Evolutionary conservation across 805 yeast genomes (phyloP).

Genomic region (Saturnispora galanensis): DNA sequence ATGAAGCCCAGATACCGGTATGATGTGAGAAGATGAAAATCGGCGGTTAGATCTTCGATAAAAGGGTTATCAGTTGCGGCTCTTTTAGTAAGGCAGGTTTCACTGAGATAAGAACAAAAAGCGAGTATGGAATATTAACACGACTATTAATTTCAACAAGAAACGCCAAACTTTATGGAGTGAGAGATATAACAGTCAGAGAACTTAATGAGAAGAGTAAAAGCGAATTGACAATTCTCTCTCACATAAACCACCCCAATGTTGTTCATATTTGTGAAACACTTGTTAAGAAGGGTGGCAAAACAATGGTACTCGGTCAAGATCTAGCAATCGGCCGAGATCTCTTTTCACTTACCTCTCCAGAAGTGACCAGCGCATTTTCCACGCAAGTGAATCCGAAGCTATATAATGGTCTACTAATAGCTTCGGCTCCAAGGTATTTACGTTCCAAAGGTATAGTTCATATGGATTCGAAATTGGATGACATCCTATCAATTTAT

Average conservation of each 20-base stretch:
- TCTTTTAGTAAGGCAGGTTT: constrained; percentile 46
- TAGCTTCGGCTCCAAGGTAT: constrained; percentile 45
- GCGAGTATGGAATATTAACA: constrained; percentile 1
- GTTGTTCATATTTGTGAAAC: constrained; percentile 74
- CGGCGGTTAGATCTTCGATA: constrained; percentile 5
- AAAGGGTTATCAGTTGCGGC: constrained; percentile 39
- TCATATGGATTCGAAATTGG: constrained; percentile 59
- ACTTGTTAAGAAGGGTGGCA: constrained; percentile 60
- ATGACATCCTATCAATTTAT: constrained; percentile 51
- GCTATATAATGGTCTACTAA: constrained; percentile 43
- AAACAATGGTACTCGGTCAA: constrained; percentile 80
- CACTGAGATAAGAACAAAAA: background rate
- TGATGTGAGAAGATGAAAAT: constrained; percentile 7
- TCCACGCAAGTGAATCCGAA: constrained; percentile 39
- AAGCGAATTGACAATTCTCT: constrained; percentile 18
- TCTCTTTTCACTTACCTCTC: constrained; percentile 85
- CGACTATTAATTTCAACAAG: constrained; percentile 11
- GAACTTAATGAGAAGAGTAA: constrained; percentile 23
- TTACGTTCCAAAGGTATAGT: constrained; percentile 46
- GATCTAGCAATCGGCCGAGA: constrained; percentile 97
- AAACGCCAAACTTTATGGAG: constrained; percentile 33
- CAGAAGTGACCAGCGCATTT: constrained; percentile 38
- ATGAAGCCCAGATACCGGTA: no score
- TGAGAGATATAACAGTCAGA: constrained; percentile 28
- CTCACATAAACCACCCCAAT: constrained; percentile 67